A percentile compares a stretch with the other conserved stretches of the same genome.
Conservation (phyloP, 768 basidiomycete genomes). For the Amanita subjunquillea region DNA sequence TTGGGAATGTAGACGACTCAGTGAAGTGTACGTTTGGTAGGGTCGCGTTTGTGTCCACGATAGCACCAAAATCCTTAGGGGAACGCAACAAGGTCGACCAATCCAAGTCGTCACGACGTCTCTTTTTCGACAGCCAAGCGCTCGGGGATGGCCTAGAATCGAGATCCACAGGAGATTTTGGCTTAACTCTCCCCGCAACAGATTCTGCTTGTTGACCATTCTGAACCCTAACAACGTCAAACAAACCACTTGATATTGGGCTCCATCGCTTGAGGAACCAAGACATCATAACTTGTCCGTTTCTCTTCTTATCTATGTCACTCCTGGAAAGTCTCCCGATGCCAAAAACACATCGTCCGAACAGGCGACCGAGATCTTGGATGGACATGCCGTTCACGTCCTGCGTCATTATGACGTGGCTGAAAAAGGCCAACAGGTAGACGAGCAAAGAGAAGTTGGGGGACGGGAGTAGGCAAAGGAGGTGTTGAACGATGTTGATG, state of each 20-base stretch:
- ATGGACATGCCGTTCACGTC: constrained; percentile 24
- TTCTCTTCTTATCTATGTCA: background rate
- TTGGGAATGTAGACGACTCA: background rate
- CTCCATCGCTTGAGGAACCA: constrained; percentile 27
- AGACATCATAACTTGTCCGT: constrained; percentile 19
- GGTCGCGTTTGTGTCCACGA: background rate
- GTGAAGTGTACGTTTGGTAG: background rate
- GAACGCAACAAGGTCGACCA: background rate
- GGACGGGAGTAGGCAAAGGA: constrained; percentile 32
- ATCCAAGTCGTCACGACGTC: background rate
- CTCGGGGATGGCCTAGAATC: background rate
- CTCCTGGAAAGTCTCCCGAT: constrained; percentile 8
- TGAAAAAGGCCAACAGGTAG: constrained; percentile 36
- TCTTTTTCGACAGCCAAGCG: background rate
- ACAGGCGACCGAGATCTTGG: constrained; percentile 21
- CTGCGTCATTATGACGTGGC: constrained; percentile 23
- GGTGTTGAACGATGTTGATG: constrained; percentile 21
- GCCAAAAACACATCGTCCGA: constrained; percentile 24
- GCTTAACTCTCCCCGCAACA: background rate
- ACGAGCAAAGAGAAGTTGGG: constrained; percentile 31
- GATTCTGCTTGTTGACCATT: background rate
- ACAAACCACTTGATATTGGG: constrained; percentile 20
- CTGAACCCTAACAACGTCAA: constrained; percentile 14
- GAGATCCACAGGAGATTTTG: background rate
- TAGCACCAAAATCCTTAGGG: background rate